Conservation (phyloP, 257 asterid species). For the Petunia axillaris region DNA sequence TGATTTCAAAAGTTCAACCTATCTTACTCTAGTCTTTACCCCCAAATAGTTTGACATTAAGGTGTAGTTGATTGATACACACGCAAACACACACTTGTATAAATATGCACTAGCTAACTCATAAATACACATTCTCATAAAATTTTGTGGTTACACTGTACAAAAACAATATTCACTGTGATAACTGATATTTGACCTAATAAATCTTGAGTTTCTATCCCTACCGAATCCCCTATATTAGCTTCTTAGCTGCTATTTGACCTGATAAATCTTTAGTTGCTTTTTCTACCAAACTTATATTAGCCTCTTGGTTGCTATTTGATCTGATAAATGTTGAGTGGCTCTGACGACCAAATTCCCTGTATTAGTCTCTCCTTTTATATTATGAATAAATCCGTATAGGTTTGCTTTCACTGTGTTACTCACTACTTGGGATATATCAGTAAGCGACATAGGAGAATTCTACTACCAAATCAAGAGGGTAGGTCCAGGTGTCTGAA, state of each 20-base stretch:
- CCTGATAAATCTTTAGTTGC: too few species aligned
- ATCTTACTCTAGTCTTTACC: neutral
- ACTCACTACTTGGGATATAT: neutral
- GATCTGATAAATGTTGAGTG: neutral
- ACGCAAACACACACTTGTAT: neutral
- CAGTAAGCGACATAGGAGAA: neutral
- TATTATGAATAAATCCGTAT: neutral
- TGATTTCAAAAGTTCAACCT: neutral
- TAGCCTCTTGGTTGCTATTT: neutral
- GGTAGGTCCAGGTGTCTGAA: neutral
- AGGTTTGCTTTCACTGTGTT: neutral
- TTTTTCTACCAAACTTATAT: too few species aligned
- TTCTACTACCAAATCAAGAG: constrained; percentile 22
- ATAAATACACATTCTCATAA: neutral
- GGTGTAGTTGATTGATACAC: neutral
- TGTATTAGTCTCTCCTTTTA: neutral
- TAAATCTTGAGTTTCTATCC: neutral
- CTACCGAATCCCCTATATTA: neutral
- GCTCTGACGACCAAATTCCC: neutral
- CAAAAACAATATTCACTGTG: neutral
- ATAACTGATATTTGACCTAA: neutral
- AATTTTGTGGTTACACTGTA: neutral
- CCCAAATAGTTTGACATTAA: neutral
- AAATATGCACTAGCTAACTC: neutral
- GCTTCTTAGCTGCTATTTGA: too few species aligned